Percentiles rank a stretch among this genome's conserved stretches.
Conservation (phyloP, 2,329 filamentous ascomycete genomes). For the Diaporthe longicolla region DNA sequence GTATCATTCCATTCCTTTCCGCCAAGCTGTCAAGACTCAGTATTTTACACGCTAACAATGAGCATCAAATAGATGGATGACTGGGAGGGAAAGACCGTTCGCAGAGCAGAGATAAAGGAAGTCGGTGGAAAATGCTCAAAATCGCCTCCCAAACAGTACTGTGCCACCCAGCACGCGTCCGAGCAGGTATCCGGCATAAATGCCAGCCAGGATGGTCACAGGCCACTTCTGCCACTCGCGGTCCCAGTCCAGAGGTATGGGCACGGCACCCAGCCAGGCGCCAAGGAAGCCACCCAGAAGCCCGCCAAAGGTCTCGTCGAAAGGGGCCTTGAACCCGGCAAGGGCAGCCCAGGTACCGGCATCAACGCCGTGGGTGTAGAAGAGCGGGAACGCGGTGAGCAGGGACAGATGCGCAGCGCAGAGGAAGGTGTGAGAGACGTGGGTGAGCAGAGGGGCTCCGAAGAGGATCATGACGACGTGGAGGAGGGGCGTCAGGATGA, state of each 20-base stretch:
- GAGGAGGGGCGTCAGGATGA: slow-evolving; percentile 76
- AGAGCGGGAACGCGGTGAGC: slow-evolving; percentile 82
- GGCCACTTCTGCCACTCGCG: slow-evolving; percentile 99
- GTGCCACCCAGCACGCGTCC: slow-evolving; percentile 75
- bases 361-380: slow-evolving; percentile 89
- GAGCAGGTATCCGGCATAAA: slow-evolving; percentile 82
- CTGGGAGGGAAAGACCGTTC: background rate
- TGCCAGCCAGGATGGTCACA: slow-evolving; percentile 87
- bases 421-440: slow-evolving; percentile 82
- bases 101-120: background rate
- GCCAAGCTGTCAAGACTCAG: slow-evolving; percentile 2
- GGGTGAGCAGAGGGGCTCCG: slow-evolving; percentile 89
- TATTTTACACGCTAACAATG: slow-evolving; percentile 6
- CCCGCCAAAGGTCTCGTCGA: slow-evolving; percentile 89
- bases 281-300: slow-evolving; percentile 84
- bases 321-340: slow-evolving; percentile 75
- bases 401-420: slow-evolving; percentile 86
- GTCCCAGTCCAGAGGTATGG: slow-evolving; percentile 98
- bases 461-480: slow-evolving; percentile 83
- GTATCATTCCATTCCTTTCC: slow-evolving; percentile 14
- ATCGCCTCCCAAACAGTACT: slow-evolving; percentile 62
- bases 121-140: slow-evolving; percentile 45
- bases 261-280: slow-evolving; percentile 93
- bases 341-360: slow-evolving; percentile 78
- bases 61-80: background rate